Evolutionary conservation across 495 filamentous ascomycete species (phyloP).

Genomic region (Aspergillus diversus): DNA sequence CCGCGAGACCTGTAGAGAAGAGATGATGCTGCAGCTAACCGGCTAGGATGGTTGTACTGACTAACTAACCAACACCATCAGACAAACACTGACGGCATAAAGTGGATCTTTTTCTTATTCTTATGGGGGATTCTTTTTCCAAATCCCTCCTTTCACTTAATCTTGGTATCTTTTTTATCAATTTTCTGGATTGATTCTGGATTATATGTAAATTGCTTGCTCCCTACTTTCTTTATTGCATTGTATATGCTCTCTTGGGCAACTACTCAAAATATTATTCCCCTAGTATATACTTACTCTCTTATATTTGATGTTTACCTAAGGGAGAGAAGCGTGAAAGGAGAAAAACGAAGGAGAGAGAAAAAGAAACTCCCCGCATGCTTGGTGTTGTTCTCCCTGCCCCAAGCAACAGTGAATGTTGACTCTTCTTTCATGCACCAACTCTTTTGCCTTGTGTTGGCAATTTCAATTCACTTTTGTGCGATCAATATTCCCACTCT

Average conservation of each 20-base stretch:
- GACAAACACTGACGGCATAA: constrained; percentile 30
- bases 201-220: constrained; percentile 21
- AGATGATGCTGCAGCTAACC: constrained; percentile 31
- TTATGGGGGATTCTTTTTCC: constrained; percentile 11
- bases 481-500: constrained; percentile 8
- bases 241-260: constrained; percentile 16
- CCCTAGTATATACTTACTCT: constrained; percentile 14
- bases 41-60: constrained; percentile 30
- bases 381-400: constrained; percentile 16
- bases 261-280: background rate
- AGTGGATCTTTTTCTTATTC: constrained; percentile 19
- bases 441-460: constrained; percentile 10
- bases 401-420: constrained; percentile 26
- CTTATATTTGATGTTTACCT: background rate
- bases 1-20: constrained; percentile 5
- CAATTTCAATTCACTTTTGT: constrained; percentile 17
- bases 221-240: constrained; percentile 10
- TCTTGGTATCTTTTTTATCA: constrained; percentile 15
- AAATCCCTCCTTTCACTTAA: constrained; percentile 14
- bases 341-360: background rate
- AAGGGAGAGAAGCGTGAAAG: background rate
- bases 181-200: constrained; percentile 7
- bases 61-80: constrained; percentile 25
- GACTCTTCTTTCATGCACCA: constrained; percentile 17
- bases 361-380: constrained; percentile 13